phyloP scores from a whole-genome alignment of 2,329 filamentous ascomycete genomes.

The Biscogniauxia mediterranea region DNA sequence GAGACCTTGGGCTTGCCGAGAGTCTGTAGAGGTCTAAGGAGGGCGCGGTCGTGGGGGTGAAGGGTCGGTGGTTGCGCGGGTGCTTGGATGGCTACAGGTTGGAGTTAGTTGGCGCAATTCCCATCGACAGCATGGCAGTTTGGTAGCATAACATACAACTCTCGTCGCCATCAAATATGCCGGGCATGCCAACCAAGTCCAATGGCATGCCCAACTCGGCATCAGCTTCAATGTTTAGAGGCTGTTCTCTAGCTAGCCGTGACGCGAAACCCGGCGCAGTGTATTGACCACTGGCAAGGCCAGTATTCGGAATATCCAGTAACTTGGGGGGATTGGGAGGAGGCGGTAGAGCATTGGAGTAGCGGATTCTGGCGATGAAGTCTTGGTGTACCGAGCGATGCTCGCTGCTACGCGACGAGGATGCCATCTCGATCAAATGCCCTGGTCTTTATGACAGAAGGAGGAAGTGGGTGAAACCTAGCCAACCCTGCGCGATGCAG shows the following conservation, averaged over 20 bases:
- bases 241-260: slow-evolving; percentile 83
- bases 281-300: slow-evolving; percentile 82
- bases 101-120: slow-evolving; percentile 14
- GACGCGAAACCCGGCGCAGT: slow-evolving; percentile 89
- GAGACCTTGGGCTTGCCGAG: slow-evolving; percentile 80
- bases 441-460: slow-evolving; percentile 2
- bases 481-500: neutral
- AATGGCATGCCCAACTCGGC: slow-evolving; percentile 97
- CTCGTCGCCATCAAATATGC: slow-evolving; percentile 93
- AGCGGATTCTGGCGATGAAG: slow-evolving; percentile 94
- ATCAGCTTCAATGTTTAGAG: slow-evolving; percentile 94
- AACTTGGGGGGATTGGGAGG: slow-evolving; percentile 94
- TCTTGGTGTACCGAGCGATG: slow-evolving; percentile 76
- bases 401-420: slow-evolving; percentile 49
- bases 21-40: slow-evolving; percentile 79
- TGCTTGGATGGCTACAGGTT: slow-evolving; percentile 71
- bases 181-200: slow-evolving; percentile 90
- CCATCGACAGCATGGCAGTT: slow-evolving; percentile 4
- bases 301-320: slow-evolving; percentile 93
- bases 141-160: slow-evolving; percentile 62
- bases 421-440: slow-evolving; percentile 37
- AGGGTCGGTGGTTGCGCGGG: slow-evolving; percentile 67
- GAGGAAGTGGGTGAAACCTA: neutral
- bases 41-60: slow-evolving; percentile 79
- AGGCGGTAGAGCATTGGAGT: slow-evolving; percentile 91